These are phyloP conservation scores for Astrothelium macrocarpum DNA, from an alignment of 495 filamentous ascomycete genomes.

Conservation along the genomic window DNA sequence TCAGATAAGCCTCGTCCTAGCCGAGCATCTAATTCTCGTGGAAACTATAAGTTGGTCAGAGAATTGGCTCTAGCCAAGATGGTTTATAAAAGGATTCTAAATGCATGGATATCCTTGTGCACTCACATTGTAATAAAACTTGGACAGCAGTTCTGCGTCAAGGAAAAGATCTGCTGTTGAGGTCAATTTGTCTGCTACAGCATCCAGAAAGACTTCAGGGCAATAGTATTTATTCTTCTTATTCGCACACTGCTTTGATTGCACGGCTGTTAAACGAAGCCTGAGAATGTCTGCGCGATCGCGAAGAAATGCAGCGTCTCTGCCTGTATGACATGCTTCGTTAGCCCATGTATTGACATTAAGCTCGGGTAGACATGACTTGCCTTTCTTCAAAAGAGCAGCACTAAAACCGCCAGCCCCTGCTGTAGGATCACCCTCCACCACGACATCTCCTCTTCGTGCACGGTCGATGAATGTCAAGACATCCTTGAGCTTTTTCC, in stretches of 20 bases:
- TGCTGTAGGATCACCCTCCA: conserved; percentile 70
- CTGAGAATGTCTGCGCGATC: conserved; percentile 81
- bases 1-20: conserved; percentile 74
- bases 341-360: conserved; percentile 1
- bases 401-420: conserved; percentile 90
- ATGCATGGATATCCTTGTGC: not conserved
- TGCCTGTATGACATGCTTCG: conserved; percentile 42
- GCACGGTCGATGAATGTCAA: conserved; percentile 84
- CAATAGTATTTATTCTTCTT: conserved; percentile 89
- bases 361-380: not conserved
- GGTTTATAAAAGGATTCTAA: conserved; percentile 4
- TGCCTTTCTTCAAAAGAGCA: conserved; percentile 70
- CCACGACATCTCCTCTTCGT: conserved; percentile 67
- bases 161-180: conserved; percentile 93
- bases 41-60: conserved; percentile 46
- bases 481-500: conserved; percentile 78
- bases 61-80: not conserved
- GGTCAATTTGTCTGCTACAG: conserved; percentile 89
- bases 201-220: conserved; percentile 93
- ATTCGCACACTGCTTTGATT: conserved; percentile 73
- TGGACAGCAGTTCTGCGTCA: conserved; percentile 90
- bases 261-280: conserved; percentile 78
- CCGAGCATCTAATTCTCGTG: conserved; percentile 76
- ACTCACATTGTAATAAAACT: conserved; percentile 78
- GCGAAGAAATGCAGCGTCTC: conserved; percentile 86